These are phyloP conservation scores for Ophiocordyceps robertsii DNA, from an alignment of 2,329 filamentous ascomycete species.

Conservation along the genomic window DNA sequence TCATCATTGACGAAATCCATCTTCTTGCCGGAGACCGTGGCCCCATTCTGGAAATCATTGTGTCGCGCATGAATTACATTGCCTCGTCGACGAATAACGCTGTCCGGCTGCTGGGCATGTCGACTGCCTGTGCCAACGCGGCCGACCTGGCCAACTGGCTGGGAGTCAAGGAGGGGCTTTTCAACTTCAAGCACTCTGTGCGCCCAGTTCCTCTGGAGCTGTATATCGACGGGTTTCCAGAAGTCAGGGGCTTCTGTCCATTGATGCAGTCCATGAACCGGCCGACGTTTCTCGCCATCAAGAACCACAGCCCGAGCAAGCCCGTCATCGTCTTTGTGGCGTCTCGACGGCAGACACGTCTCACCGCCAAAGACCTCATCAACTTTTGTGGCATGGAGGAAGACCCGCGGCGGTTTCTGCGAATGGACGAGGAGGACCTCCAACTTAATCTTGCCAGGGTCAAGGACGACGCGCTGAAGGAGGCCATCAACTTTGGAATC, in stretches of 20 bases:
- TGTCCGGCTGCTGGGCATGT: constrained; percentile 94
- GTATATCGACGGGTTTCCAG: constrained; percentile 94
- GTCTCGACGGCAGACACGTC: constrained; percentile 81
- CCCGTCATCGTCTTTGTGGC: constrained; percentile 98
- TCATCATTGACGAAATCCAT: constrained; percentile 98
- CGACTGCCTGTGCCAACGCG: constrained; percentile 92
- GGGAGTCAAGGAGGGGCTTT: constrained; percentile 86
- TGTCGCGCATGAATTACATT: constrained; percentile 93
- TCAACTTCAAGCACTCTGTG: constrained; percentile 96
- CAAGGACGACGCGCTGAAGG: constrained; percentile 83
- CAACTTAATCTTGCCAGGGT: constrained; percentile 77
- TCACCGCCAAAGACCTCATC: constrained; percentile 92
- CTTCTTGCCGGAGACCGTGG: constrained; percentile 91
- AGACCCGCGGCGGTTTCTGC: constrained; percentile 82
- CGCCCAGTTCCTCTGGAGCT: constrained; percentile 91
- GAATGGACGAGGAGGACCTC: constrained; percentile 90
- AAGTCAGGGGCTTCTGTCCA: constrained; percentile 88
- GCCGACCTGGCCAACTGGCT: constrained; percentile 92
- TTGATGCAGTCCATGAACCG: constrained; percentile 99
- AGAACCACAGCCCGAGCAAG: constrained; percentile 90
- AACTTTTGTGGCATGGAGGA: constrained; percentile 98
- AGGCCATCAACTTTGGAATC: constrained; percentile 95
- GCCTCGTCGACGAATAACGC: constrained; percentile 82
- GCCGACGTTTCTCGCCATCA: constrained; percentile 90
- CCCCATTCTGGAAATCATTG: constrained; percentile 96